Evolutionary conservation across 495 filamentous ascomycete genomes (phyloP).

Genomic region (Talaromyces adpressus): DNA sequence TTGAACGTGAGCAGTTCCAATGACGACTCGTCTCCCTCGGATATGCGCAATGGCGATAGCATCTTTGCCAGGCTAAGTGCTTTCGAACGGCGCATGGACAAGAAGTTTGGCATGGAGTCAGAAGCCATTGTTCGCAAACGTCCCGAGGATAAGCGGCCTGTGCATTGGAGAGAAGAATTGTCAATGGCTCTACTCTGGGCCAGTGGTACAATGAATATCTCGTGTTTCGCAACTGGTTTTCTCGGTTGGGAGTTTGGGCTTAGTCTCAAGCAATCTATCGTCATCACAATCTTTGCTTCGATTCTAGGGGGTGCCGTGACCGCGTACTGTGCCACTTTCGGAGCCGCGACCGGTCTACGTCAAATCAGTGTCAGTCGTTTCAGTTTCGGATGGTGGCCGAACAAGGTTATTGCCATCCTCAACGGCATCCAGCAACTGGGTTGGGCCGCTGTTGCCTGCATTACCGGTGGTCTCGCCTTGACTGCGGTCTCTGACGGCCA

Average conservation of each 20-base stretch:
- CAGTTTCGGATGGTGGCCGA: constrained; percentile 49
- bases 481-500: constrained; percentile 27
- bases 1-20: constrained; percentile 2
- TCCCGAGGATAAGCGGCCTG: constrained; percentile 32
- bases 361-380: constrained; percentile 48
- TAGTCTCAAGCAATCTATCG: constrained; percentile 25
- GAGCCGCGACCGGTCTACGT: constrained; percentile 43
- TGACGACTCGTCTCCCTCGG: neutral
- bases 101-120: constrained; percentile 47
- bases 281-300: constrained; percentile 28
- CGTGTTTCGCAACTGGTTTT: constrained; percentile 39
- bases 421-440: constrained; percentile 44
- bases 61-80: constrained; percentile 30
- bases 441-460: constrained; percentile 36
- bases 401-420: constrained; percentile 41
- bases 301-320: constrained; percentile 36
- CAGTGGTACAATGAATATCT: constrained; percentile 47
- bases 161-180: constrained; percentile 23
- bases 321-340: constrained; percentile 43
- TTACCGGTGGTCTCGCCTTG: constrained; percentile 31
- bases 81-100: constrained; percentile 42
- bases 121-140: constrained; percentile 44
- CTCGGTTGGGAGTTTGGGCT: constrained; percentile 30
- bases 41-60: constrained; percentile 3
- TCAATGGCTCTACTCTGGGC: constrained; percentile 48